These are phyloP conservation scores for Suillus decipiens DNA, from an alignment of 768 basidiomycete genomes.

Conservation along the genomic window DNA sequence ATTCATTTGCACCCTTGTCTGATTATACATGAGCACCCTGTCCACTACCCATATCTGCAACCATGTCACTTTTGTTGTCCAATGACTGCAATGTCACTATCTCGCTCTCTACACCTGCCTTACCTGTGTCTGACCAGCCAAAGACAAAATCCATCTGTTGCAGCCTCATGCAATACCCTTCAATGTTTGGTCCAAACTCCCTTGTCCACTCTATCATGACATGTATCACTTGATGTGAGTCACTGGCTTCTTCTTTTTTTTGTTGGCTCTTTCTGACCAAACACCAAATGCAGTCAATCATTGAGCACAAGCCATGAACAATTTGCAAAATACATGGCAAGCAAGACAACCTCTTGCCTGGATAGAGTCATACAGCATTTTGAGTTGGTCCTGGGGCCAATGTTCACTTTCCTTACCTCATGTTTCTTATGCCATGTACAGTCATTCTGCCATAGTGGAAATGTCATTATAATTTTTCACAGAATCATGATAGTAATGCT, in stretches of 20 bases:
- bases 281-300: not conserved
- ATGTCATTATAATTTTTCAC: not conserved
- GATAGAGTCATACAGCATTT: not conserved
- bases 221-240: not conserved
- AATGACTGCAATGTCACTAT: not conserved
- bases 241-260: not conserved
- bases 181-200: too few relatives aligned
- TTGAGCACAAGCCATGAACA: not conserved
- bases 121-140: too few relatives aligned
- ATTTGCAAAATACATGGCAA: too few relatives aligned
- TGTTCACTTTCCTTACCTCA: not conserved
- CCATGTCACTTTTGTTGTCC: not conserved
- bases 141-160: too few relatives aligned
- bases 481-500: not conserved
- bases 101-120: not conserved
- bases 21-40: too few relatives aligned
- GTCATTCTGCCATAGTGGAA: not conserved
- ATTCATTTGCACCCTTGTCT: too few relatives aligned
- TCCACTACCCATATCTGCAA: too few relatives aligned
- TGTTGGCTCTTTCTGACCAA: not conserved
- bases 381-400: not conserved
- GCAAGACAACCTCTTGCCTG: not conserved
- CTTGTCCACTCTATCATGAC: not conserved
- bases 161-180: too few relatives aligned
- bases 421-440: not conserved